phyloP scores from a whole-genome alignment of 805 yeast species.

The Yamadazyma tumulicola region DNA sequence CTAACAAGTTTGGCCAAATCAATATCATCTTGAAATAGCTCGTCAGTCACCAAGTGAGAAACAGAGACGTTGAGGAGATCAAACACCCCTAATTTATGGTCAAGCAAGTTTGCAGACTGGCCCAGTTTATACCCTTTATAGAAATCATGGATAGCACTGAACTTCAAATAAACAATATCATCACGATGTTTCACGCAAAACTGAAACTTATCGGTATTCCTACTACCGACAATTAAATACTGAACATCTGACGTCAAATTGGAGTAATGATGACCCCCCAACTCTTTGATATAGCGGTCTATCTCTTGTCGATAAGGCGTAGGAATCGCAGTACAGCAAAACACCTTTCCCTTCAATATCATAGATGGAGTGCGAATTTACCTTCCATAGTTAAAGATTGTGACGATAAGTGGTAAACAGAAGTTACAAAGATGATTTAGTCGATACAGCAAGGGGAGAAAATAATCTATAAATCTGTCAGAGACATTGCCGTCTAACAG shows the following conservation, averaged over 20 bases:
- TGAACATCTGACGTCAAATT: conserved; percentile 62
- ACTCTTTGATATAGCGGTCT: conserved; percentile 41
- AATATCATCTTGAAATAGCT: neutral
- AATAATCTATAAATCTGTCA: too few relatives aligned
- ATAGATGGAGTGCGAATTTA: conserved; percentile 2
- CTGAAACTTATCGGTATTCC: conserved; percentile 52
- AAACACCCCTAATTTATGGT: conserved; percentile 40
- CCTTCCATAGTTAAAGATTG: too few relatives aligned
- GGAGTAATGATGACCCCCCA: conserved; percentile 58
- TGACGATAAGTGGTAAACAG: too few relatives aligned
- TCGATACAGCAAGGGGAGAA: too few relatives aligned
- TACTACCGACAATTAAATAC: conserved; percentile 56
- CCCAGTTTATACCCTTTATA: conserved; percentile 55
- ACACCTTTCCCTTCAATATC: conserved; percentile 41
- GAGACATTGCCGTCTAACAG: too few relatives aligned
- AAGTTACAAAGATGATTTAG: too few relatives aligned
- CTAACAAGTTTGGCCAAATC: conserved; percentile 24
- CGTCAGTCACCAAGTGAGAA: conserved; percentile 30
- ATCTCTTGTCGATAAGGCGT: conserved; percentile 39
- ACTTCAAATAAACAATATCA: conserved; percentile 55
- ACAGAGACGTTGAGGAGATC: conserved; percentile 44
- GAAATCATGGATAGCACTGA: conserved; percentile 42
- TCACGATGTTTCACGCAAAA: conserved; percentile 48
- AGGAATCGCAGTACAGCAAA: conserved; percentile 56
- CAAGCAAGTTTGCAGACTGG: conserved; percentile 22